Base-by-base conservation (phyloP, 805 yeast genomes). In the Candida verbasci region DNA sequence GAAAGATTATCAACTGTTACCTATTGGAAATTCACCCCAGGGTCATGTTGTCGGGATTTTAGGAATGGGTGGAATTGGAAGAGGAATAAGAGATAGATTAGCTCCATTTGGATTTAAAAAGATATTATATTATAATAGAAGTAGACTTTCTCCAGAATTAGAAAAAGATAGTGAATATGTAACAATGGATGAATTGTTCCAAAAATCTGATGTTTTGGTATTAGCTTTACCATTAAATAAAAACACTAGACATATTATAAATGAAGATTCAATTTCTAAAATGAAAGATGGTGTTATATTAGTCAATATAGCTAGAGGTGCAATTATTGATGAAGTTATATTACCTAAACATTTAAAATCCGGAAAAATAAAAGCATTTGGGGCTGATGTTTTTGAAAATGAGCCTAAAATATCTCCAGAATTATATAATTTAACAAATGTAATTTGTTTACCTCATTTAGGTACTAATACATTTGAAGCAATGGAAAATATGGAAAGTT, bases 61-160 rank as follows among this genome's bases (percentile, higher is more conserved):
- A 34, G 96, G 96, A 9, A 71, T 87, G 75, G 96, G 96, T 23
- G 94, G 95, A 25, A 86, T 87, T 60, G 96, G 95, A 30, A 76
- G 88, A 40, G 84, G 86, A 20, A 78, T 87, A 35, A 71, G 86
- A 37, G 76, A 78, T 45, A 73, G 89, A 47, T 69, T 84, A 43
- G 60, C 61, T 45, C 89, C 91, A 6, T 86, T 86, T 58, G 94
- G 91, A 3, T 85, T 86, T 59, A 62, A 59, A 22, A 78, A 75
- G 48, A 74, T 83, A 46, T 57, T 82, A 23, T 87, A 87, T 61
- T 73, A 86, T 60, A 87, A 86, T 65, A 74, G 95, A 49, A 60
- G 58, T 33, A 64, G 68, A 52, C 64, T 87, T 44, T 37, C 70
- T 4, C 62, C 76, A 1, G 88, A 81, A 17, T 60, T 80, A 40